A percentile compares a stretch with the other conserved stretches of the same genome.
Evolutionary conservation across 371 early-diverging fungal genomes (phyloP).

Genomic region (Apophysomyces sp.): DNA sequence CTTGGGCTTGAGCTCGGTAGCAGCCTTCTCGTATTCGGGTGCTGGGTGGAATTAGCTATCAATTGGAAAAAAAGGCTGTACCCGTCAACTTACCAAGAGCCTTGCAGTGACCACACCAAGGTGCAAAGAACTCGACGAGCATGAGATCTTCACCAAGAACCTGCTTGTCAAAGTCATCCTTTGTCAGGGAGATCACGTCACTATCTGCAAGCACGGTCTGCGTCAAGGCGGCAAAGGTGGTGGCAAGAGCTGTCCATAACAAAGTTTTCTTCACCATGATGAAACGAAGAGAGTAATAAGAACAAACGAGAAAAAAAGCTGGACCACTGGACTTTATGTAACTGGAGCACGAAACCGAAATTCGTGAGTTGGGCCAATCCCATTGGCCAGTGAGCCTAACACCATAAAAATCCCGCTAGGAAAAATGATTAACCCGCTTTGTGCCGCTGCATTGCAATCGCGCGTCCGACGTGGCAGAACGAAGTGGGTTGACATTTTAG

Average conservation of each 20-base stretch:
- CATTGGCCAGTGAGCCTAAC: not conserved
- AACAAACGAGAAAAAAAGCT: conserved; percentile 7
- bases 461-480: too few species aligned
- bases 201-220: conserved; percentile 46
- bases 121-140: conserved; percentile 94
- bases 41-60: conserved; percentile 39
- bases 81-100: conserved; percentile 53
- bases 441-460: too few species aligned
- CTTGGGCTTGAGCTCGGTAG: conserved; percentile 72
- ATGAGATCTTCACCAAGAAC: conserved; percentile 68
- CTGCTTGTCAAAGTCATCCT: conserved; percentile 61
- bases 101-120: conserved; percentile 97
- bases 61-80: not conserved
- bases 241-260: conserved; percentile 39
- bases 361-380: not conserved
- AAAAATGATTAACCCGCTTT: too few species aligned
- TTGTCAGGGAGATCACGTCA: conserved; percentile 73
- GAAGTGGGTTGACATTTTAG: too few species aligned
- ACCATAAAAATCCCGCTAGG: too few species aligned
- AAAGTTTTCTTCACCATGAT: conserved; percentile 43
- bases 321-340: not conserved
- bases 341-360: not conserved
- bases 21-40: conserved; percentile 92
- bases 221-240: conserved; percentile 41
- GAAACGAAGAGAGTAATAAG: conserved; percentile 10